Base-by-base conservation (phyloP, 257 asterid genomes). In the Capsicum rhomboideum region DNA sequence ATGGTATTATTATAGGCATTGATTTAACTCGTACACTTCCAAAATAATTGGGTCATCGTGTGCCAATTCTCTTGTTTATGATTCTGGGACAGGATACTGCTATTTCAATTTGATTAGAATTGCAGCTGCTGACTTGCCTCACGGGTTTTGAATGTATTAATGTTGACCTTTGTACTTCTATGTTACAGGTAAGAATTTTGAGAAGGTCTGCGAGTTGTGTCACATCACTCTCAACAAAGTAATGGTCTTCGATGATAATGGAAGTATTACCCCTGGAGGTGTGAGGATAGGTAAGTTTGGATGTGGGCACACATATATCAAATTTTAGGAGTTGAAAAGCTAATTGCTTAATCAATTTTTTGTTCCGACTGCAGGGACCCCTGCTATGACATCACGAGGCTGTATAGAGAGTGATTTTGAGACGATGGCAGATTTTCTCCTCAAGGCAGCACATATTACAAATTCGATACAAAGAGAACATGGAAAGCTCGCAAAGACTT, bases 311-410 rank as follows among this genome's bases (percentile, higher is more conserved):
- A 50, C 63, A 26, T 16, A 77, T 26, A 28, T 77, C 23, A 77
- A 49, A 34, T 16, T 77, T 77, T 28, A 26, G 82, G 56, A 16
- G 61, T 68, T 28, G 42, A 64, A 28, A 67, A 21, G 13, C 6
- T 74, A 87, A n/a, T 52, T 63, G 8, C 8, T 1, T 49, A 44
- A 52, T 26, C 44, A 29, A n/a, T 42, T 87, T 23, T 20, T 55
- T 52, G 63, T 10, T 78, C 18, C 28, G 58, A 80, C 49, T 55
- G 55, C 87, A 96, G 97, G 97, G 72, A 94, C 97, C 78, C 94
- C 98, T 86, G 97, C 98, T 85, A 93, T 93, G 97, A 94, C 98
- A 34, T 85, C 99, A 37, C 93, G 97, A 89, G 98, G 99, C 79
- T 95, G 98, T 84, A 53, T 95, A 8, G 99, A 95, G 93, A 69